These are phyloP conservation scores for Fragilariopsis cylindrus DNA, from an alignment of 108 stramenopile genomes.

Conservation along the genomic window DNA sequence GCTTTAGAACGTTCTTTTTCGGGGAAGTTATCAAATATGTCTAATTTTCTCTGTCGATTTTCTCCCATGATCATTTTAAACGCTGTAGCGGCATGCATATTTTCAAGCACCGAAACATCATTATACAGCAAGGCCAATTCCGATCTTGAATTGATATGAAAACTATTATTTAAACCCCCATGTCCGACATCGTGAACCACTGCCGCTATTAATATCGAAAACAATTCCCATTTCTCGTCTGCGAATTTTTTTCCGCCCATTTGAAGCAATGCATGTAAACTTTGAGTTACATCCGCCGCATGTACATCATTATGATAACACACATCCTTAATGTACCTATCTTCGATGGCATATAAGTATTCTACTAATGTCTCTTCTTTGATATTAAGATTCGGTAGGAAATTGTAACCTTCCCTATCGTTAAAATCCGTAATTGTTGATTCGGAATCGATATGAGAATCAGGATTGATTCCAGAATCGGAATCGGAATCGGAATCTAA, in stretches of 20 bases:
- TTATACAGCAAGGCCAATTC: conserved; percentile 77
- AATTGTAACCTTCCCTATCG: conserved; percentile 39
- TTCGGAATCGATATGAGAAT: no score
- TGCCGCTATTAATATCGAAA: conserved; percentile 59
- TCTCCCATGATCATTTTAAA: conserved; percentile 49
- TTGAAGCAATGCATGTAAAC: conserved; percentile 50
- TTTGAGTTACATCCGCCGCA: conserved; percentile 68
- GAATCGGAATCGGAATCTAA: background rate
- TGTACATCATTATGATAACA: conserved; percentile 65
- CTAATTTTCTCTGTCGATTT: conserved; percentile 3
- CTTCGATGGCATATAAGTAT: conserved; percentile 42
- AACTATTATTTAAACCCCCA: conserved; percentile 81
- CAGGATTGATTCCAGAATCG: no score
- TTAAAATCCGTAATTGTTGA: background rate
- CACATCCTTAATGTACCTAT: conserved; percentile 41
- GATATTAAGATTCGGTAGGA: conserved; percentile 38
- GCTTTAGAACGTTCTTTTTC: conserved; percentile 25
- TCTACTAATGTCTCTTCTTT: conserved; percentile 31
- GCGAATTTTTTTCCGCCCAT: conserved; percentile 37
- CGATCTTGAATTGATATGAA: conserved; percentile 56
- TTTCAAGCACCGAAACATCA: conserved; percentile 75
- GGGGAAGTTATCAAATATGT: conserved; percentile 34
- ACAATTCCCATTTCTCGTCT: conserved; percentile 34
- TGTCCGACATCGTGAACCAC: conserved; percentile 87
- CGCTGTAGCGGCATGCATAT: conserved; percentile 56